These are phyloP conservation scores for Zoysia matrella DNA, from an alignment of 202 grass and related monocot genomes.

Conservation along the genomic window DNA sequence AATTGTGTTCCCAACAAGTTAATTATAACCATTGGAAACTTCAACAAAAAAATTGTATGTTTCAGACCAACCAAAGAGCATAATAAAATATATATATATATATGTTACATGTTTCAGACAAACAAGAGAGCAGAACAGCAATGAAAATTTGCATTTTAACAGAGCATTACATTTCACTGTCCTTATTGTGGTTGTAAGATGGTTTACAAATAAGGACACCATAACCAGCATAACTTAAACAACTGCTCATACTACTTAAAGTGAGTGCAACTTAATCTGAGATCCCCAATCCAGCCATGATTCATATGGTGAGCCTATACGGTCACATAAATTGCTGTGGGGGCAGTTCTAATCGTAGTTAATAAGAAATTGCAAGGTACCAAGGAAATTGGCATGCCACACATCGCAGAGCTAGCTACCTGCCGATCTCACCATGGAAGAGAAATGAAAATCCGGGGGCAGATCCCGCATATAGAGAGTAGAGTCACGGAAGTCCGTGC, in stretches of 20 bases:
- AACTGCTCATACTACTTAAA: background rate
- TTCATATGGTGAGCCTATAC: constrained; percentile 8
- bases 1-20: constrained; percentile 41
- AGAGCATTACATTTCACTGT: constrained; percentile 4
- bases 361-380: background rate
- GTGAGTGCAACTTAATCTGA: background rate
- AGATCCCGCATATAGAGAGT: constrained; percentile 37
- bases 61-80: background rate
- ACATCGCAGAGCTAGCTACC: background rate
- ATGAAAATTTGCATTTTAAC: background rate
- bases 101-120: background rate
- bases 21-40: constrained; percentile 4
- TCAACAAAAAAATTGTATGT: constrained; percentile 20
- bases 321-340: background rate
- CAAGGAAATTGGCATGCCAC: background rate
- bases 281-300: constrained; percentile 13
- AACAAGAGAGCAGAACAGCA: constrained; percentile 7
- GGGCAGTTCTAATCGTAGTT: constrained; percentile 4
- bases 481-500: constrained; percentile 16
- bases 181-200: background rate
- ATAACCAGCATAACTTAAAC: background rate
- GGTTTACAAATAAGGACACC: background rate
- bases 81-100: constrained; percentile 1
- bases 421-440: constrained; percentile 17
- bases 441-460: constrained; percentile 31